Evolutionary conservation across 2,329 filamentous ascomycete species (phyloP).

Genomic region (Monosporascus cannonballus): DNA sequence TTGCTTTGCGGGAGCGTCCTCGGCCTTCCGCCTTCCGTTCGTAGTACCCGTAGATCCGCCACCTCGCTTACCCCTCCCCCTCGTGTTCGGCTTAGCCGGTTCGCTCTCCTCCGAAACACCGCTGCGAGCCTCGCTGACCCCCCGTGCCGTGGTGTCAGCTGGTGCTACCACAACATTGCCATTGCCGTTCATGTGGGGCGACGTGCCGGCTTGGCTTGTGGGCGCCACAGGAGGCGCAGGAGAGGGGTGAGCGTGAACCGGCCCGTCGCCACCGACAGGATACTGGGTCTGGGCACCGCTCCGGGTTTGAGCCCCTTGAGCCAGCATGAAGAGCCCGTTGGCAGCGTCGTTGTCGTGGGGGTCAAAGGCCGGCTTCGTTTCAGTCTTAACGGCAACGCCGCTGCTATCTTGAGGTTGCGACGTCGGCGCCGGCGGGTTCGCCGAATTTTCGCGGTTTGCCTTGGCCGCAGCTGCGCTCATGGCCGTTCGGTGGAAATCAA

Average conservation of each 20-base stretch:
- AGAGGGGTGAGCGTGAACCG: constrained; percentile 44
- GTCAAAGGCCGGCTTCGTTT: constrained; percentile 57
- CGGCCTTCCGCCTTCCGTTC: constrained; percentile 74
- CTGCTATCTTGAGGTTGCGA: constrained; percentile 52
- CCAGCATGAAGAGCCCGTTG: constrained; percentile 88
- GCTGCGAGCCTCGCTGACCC: constrained; percentile 61
- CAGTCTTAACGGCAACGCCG: constrained; percentile 37
- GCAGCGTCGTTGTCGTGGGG: constrained; percentile 93
- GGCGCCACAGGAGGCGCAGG: constrained; percentile 31
- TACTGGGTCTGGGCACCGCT: constrained; percentile 50
- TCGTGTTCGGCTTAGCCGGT: constrained; percentile 57
- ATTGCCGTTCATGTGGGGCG: constrained; percentile 48
- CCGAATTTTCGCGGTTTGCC: constrained; percentile 36
- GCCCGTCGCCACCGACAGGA: constrained; percentile 37
- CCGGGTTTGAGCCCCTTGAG: constrained; percentile 54
- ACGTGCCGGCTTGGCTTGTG: constrained; percentile 33
- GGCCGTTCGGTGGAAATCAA: constrained; percentile 93
- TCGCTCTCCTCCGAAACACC: constrained; percentile 69
- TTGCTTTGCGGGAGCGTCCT: constrained; percentile 56
- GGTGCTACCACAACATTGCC: constrained; percentile 36
- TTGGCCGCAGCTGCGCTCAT: constrained; percentile 71
- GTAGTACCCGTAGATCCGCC: constrained; percentile 32
- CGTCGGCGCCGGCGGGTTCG: constrained; percentile 29
- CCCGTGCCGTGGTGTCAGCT: constrained; percentile 36
- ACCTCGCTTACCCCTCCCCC: constrained; percentile 65